Percentiles rank a stretch among this genome's conserved stretches.
Conservation (phyloP, 2,329 filamentous ascomycete species). For the Neonectria coccinea region DNA sequence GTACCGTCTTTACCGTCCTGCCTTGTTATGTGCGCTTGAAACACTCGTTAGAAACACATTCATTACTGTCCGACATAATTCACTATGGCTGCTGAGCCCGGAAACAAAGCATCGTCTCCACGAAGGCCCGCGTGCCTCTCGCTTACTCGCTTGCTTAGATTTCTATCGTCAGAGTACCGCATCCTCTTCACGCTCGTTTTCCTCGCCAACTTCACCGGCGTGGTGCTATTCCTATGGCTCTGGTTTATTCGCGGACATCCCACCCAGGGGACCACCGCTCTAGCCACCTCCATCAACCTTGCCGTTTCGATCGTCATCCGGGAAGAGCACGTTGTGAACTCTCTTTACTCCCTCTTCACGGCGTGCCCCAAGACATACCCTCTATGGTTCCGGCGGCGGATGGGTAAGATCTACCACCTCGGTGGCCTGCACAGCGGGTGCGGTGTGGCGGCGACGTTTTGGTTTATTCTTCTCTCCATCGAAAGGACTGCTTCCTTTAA, state of each 20-base stretch:
- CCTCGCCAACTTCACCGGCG: constrained; percentile 54
- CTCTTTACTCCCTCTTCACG: constrained; percentile 54
- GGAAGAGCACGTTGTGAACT: constrained; percentile 62
- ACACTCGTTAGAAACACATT: constrained; percentile 8
- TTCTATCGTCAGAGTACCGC: constrained; percentile 54
- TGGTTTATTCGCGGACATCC: constrained; percentile 46
- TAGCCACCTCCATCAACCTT: constrained; percentile 56
- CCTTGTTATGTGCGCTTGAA: neutral
- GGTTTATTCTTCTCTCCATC: constrained; percentile 37
- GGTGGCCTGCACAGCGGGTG: constrained; percentile 50
- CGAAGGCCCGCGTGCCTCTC: constrained; percentile 24
- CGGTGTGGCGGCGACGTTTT: constrained; percentile 33
- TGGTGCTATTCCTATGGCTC: constrained; percentile 29
- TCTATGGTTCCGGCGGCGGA: constrained; percentile 54
- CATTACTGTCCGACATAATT: constrained; percentile 16
- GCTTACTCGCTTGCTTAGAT: constrained; percentile 37
- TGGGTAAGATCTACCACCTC: constrained; percentile 59
- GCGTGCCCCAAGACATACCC: constrained; percentile 55
- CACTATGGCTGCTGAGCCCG: constrained; percentile 14
- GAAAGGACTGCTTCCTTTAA: constrained; percentile 28
- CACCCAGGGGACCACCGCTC: constrained; percentile 50
- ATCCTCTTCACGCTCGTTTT: constrained; percentile 63
- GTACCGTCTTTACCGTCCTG: neutral
- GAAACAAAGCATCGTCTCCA: constrained; percentile 8
- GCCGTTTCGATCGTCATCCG: constrained; percentile 58